Base-by-base conservation (phyloP, 768 basidiomycete genomes). In the Xanthoconium purpureum region DNA sequence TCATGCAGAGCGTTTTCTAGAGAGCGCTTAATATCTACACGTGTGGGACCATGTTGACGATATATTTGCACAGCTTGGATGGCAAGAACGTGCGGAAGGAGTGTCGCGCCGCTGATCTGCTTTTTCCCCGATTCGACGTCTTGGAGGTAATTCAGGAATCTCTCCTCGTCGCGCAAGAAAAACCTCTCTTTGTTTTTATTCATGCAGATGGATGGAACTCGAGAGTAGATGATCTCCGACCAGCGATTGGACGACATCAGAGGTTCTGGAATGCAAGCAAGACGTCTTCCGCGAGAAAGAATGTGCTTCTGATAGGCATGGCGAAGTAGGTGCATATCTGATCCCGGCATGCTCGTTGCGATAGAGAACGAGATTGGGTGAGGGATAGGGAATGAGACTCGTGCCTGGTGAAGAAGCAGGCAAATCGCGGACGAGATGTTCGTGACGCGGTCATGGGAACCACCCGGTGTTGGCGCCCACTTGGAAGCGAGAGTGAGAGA, bases 151-250 rank as follows among this genome's bases (percentile, higher is more conserved):
- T 71, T 61, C 58, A 80, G 66, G 71, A 89, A 89, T 7, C 88
- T 75, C 5, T 75, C 73, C 0, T 73, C 73, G 56, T 91, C 88
- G 62, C 85, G 85, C 37, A 66, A 62, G 66, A 76, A 75, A 72
- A 91, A 90, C 11, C 60, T 68, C 3, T 68, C 67, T 48, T 74
- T 80, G 74, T 88, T 84, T 15, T 69, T 74, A 50, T 78, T 71
- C 87, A 90, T 89, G 61, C 81, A 84, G 10, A 78, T 50, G 1
- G 87, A 83, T 2, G 84, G 66, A 17, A 88, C 82, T n/a, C 81
- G 80, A 24, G 63, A 71, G 71, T 88, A 88, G 35, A 63, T 59
- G 66, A 88, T 82, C 52, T 81, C 74, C 2, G 66, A 74, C 84
- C 85, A 86, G 32, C 78, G 75, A 28, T 80, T 79, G 0, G 80